Evolutionary conservation across 306 rosid species (phyloP).

Genomic region (Amphicarpaea edgeworthii): DNA sequence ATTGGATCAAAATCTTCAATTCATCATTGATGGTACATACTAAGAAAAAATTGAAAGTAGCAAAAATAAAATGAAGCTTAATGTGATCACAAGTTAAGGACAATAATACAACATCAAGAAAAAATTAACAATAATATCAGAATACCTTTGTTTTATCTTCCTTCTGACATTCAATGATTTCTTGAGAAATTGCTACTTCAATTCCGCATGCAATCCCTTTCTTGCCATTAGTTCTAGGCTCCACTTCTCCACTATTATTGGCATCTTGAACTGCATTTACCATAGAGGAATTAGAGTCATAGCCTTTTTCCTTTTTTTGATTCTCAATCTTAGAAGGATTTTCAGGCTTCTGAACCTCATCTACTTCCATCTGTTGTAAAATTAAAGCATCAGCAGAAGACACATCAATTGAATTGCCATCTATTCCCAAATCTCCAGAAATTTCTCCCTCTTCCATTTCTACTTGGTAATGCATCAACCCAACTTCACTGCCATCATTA

Average conservation of each 20-base stretch:
- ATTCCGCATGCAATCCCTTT: conserved; percentile 37
- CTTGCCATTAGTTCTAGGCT: conserved; percentile 37
- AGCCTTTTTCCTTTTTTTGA: conserved; percentile 45
- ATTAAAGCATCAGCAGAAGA: conserved; percentile 49
- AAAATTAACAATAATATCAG: conserved; percentile 25
- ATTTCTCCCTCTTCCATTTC: conserved; percentile 88
- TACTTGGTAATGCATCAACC: conserved; percentile 44
- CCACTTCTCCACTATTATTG: conserved; percentile 41
- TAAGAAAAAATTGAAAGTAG: neutral
- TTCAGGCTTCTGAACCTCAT: conserved; percentile 45
- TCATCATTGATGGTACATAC: neutral
- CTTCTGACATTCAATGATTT: conserved; percentile 41
- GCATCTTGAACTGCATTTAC: conserved; percentile 37
- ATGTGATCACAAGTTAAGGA: neutral
- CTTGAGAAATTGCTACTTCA: conserved; percentile 38
- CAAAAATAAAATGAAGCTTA: conserved; percentile 13
- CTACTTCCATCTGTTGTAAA: conserved; percentile 43
- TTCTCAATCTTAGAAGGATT: conserved; percentile 34
- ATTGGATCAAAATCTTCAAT: conserved; percentile 19
- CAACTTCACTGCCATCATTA: conserved; percentile 47
- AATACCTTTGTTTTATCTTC: conserved; percentile 71
- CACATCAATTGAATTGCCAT: conserved; percentile 47
- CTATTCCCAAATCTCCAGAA: conserved; percentile 54
- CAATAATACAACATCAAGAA: conserved; percentile 14
- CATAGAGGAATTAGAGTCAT: conserved; percentile 37